Base-by-base conservation (phyloP, 352 stramenopile species). In the Globisporangium middletonii region DNA sequence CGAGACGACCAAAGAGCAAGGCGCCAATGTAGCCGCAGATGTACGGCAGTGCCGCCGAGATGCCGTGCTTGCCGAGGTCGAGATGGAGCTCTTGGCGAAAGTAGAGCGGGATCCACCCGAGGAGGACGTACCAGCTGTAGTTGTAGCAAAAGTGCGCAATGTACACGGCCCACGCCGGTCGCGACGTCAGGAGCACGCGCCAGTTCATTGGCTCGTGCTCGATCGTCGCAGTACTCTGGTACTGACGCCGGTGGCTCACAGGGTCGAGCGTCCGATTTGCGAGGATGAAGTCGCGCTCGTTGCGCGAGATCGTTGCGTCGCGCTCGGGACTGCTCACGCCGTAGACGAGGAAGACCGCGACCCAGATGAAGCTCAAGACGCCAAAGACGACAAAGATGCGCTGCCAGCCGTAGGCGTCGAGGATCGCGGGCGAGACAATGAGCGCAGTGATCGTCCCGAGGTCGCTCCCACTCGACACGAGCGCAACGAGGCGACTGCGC, bases 71-170 rank as follows among this genome's bases (percentile, higher is more conserved):
- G 49, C 76, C 73, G 44, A 95, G 62, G 33, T 95, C 80, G 15
- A 95, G 73, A 35, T 92, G 59, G n/a, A 95, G 63, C 1, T 69
- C 74, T 68, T 91, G 78, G 42, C 78, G 77, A 65, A 94, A 93
- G 61, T 95, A 95, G 64, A 92, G 83, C 49, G 86, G 86, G 54
- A 92, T 94, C 86, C 86, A 95, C 19, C 86, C 82, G 42, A 95
- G 64, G 33, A 95, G 57, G 33, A 95, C 77, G 58, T 95, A 95
- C 86, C 86, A 95, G 53, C 78, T 84, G 67, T 94, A 95, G 62
- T 95, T 95, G 68, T 91, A 89, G 64, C 77, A 88, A 51, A 94
- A 88, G 59, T 95, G 86, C 19, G 83, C 81, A 15, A 86, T 68
- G 67, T 95, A 95, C 57, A 95, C 83, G 15, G 86, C 86, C 83